Conservation (phyloP, 2,329 filamentous ascomycete genomes). For the Penicillium freii region DNA sequence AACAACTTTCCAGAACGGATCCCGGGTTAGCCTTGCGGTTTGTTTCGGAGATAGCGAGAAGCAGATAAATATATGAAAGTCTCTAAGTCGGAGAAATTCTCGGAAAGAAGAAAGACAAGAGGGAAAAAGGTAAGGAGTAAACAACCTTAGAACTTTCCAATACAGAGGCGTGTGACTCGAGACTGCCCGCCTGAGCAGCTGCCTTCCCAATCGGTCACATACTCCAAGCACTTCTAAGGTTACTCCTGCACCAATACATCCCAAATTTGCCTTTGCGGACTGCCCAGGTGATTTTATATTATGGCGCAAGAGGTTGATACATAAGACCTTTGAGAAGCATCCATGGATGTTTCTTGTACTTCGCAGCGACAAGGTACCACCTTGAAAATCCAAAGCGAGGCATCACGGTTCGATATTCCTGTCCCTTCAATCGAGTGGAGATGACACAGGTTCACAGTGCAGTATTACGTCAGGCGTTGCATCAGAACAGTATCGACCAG, state of each 20-base stretch:
- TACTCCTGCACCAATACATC: not conserved
- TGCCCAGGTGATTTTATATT: not conserved
- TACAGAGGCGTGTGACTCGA: not conserved
- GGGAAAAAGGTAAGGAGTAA: not conserved
- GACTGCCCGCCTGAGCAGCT: too few relatives aligned
- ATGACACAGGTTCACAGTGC: too few relatives aligned
- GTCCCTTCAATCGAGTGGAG: not conserved
- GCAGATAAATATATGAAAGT: not conserved
- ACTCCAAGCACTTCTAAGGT: not conserved
- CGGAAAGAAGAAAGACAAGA: not conserved
- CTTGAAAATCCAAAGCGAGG: not conserved
- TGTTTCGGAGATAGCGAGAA: not conserved
- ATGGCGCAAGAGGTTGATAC: not conserved
- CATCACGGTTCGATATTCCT: not conserved
- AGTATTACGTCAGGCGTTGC: not conserved
- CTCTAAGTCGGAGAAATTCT: not conserved
- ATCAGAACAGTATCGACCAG: not conserved
- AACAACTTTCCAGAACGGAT: not conserved
- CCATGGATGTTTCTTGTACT: not conserved
- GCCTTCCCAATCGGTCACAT: not conserved
- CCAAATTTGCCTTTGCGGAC: not conserved
- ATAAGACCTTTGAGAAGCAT: too few relatives aligned
- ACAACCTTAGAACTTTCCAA: not conserved
- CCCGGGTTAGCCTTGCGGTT: not conserved
- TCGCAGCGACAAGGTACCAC: not conserved